Evolutionary conservation across 805 yeast genomes (phyloP), one percentile per base, ranked within the genome.

Genomic region (Spathaspora boniae): DNA sequence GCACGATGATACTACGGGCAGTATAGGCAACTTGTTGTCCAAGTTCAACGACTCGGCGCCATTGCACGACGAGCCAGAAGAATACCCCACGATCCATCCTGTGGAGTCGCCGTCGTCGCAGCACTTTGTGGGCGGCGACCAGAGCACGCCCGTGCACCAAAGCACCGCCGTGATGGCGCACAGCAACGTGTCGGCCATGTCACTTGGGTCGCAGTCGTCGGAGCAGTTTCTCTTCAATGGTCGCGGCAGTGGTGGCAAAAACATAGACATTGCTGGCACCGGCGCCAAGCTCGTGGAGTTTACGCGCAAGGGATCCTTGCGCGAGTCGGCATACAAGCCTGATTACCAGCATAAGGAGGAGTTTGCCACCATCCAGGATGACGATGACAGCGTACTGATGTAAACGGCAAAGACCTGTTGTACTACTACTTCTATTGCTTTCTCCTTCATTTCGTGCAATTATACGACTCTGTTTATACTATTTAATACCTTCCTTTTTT

Each of bases 281-380:
- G 24, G 56, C 29, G 72, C 73, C 9, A 70, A 72, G 47, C 53
- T 71, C 36, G 74, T 72, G 26, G 70, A 71, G 31, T 70, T 72
- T 41, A 68, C 73, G 4, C 54, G 74, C 43, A 63, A 63, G 43
- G 68, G 67, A 7, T 60, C 71, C 40, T 53, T 67, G 40, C 51
- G 62, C 38, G 67, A 67, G 35, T 57, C 66, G n/a, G 58, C 69
- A 2, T 58, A 62, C 31, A 61, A 56, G 27, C 59, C 58, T 14
- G 47, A 51, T 30, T 44, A 53, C 15, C 50, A 45, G 9, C 50
- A 52, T 26, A 53, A 51, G 26, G 72, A 62, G 9, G 58, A 63
- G 39, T 40, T 53, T 4, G 72, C 63, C 5, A 60, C 53, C 41
- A 58, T 65, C 24, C 58, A 53, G 29, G 53, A 60, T 26, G 50